These are phyloP conservation scores for Mercurialis annua DNA, from an alignment of 345 rosid genomes.

Conservation along the genomic window DNA sequence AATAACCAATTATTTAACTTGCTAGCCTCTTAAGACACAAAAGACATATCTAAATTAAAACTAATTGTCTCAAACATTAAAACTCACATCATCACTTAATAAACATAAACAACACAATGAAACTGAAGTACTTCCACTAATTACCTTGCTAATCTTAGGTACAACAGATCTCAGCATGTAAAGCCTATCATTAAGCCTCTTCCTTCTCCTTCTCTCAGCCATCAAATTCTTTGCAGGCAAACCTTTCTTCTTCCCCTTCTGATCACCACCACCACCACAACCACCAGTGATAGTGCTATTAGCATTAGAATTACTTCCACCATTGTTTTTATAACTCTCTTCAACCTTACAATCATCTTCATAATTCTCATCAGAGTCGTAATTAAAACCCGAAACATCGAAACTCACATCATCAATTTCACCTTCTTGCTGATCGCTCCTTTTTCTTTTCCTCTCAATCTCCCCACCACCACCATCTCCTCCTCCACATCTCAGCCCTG, in stretches of 20 bases:
- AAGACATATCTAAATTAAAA: not conserved
- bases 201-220: slow-evolving; percentile 96
- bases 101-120: not conserved
- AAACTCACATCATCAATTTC: slow-evolving; percentile 50
- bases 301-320: slow-evolving; percentile 45
- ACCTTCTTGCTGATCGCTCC: slow-evolving; percentile 35
- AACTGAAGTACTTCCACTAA: not conserved
- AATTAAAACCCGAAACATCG: slow-evolving; percentile 67
- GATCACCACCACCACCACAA: slow-evolving; percentile 45
- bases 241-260: slow-evolving; percentile 72
- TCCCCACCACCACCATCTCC: slow-evolving; percentile 15
- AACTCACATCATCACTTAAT: not conserved
- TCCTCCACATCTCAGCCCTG: slow-evolving; percentile 33
- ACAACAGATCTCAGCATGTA: slow-evolving; percentile 46
- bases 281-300: slow-evolving; percentile 42
- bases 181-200: slow-evolving; percentile 97
- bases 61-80: not conserved
- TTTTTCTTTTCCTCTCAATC: slow-evolving; percentile 28
- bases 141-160: slow-evolving; percentile 29
- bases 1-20: not conserved
- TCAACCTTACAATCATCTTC: slow-evolving; percentile 37
- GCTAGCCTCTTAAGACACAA: not conserved
- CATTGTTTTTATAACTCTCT: slow-evolving; percentile 43
- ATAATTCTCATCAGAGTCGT: slow-evolving; percentile 66
- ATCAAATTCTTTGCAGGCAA: slow-evolving; percentile 92